Evolutionary conservation across 495 filamentous ascomycete species (phyloP).

Genomic region (Evansstolkia leycettana): DNA sequence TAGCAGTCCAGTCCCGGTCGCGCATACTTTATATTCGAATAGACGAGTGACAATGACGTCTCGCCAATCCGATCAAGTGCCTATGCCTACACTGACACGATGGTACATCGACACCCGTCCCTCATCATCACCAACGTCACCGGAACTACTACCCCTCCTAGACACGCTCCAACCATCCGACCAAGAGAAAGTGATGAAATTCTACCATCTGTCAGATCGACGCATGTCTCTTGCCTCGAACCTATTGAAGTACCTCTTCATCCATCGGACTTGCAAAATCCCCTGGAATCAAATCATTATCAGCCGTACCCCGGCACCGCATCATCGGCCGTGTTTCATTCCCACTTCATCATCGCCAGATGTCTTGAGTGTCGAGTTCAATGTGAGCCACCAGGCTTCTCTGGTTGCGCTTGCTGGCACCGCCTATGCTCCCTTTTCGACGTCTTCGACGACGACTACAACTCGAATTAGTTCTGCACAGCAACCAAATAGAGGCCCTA

Average conservation of each 20-base stretch:
- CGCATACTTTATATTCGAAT: too few species aligned
- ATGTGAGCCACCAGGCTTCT: constrained; percentile 79
- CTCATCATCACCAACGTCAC: constrained; percentile 15
- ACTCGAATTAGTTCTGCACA: too few species aligned
- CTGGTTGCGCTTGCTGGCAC: constrained; percentile 53
- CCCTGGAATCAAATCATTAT: constrained; percentile 55
- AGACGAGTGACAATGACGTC: too few species aligned
- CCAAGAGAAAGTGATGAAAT: constrained; percentile 23
- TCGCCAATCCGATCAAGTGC: constrained; percentile 1
- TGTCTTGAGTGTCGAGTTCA: constrained; percentile 54
- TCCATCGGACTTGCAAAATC: constrained; percentile 47
- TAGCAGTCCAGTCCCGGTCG: not conserved
- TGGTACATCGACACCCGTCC: constrained; percentile 36
- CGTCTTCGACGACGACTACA: too few species aligned
- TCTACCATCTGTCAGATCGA: constrained; percentile 25
- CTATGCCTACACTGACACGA: constrained; percentile 16
- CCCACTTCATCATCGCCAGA: constrained; percentile 19
- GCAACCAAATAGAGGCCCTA: not conserved
- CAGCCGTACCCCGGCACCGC: constrained; percentile 44
- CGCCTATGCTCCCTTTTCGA: constrained; percentile 17
- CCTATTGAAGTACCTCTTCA: constrained; percentile 66
- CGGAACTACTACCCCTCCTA: constrained; percentile 25
- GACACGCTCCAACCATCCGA: constrained; percentile 21
- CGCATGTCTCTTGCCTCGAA: constrained; percentile 54
- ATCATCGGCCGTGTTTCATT: constrained; percentile 51